A percentile compares a stretch with the other conserved stretches of the same genome.
phyloP scores from a whole-genome alignment of 78 protist species.

The Dictyostelium purpureum region DNA sequence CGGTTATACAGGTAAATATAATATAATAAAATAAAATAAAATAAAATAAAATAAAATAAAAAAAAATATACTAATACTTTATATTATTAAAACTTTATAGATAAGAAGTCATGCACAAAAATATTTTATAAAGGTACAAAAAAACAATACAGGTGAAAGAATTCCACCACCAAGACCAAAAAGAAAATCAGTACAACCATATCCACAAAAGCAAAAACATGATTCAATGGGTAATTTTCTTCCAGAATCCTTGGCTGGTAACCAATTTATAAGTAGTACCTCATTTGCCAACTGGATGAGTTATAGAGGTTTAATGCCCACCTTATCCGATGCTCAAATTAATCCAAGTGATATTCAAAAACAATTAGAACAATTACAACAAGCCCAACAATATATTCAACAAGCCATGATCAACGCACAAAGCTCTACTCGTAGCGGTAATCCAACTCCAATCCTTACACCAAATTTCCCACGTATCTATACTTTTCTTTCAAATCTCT shows the following conservation, averaged over 20 bases:
- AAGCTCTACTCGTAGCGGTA: not conserved
- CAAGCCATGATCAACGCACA: slow-evolving; percentile 54
- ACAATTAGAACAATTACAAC: slow-evolving; percentile 78
- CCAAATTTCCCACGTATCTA: slow-evolving; percentile 57
- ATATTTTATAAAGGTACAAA: slow-evolving; percentile 79
- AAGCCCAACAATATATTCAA: slow-evolving; percentile 81
- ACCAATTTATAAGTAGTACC: slow-evolving; percentile 41
- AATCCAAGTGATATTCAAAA: slow-evolving; percentile 28
- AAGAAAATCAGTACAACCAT: slow-evolving; percentile 77
- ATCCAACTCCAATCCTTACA: not conserved
- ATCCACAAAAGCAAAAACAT: slow-evolving; percentile 64
- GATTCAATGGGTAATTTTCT: slow-evolving; percentile 30
- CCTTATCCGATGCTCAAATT: not conserved
- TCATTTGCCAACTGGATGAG: slow-evolving; percentile 61
- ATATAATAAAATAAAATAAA: not conserved
- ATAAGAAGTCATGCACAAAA: slow-evolving; percentile 89
- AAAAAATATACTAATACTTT: not conserved
- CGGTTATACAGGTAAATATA: slow-evolving; percentile 63
- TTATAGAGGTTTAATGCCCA: slow-evolving; percentile 61
- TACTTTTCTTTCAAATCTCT: slow-evolving; percentile 51
- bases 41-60: not conserved
- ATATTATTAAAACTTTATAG: not conserved
- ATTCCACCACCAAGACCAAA: slow-evolving; percentile 85
- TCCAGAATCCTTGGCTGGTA: slow-evolving; percentile 43
- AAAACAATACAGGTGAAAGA: slow-evolving; percentile 80